Evolutionary conservation across 495 filamentous ascomycete species (phyloP).

Genomic region (Daldinia loculata): DNA sequence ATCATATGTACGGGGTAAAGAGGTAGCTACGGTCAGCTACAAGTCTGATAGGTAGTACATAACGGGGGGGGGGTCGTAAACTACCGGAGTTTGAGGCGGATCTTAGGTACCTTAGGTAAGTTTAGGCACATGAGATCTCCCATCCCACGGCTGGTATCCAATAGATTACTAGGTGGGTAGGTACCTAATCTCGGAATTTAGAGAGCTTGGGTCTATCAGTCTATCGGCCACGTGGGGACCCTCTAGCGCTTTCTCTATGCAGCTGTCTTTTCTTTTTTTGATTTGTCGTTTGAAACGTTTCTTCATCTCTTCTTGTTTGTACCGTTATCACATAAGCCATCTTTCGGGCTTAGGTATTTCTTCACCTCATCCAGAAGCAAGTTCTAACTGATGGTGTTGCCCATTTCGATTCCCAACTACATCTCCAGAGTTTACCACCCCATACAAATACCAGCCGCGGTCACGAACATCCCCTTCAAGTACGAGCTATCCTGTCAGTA

Average conservation of each 20-base stretch:
- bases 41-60: too few relatives aligned
- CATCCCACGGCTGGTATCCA: too few relatives aligned
- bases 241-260: conserved; percentile 21
- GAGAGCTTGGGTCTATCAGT: conserved; percentile 2
- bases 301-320: conserved; percentile 10
- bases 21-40: neutral
- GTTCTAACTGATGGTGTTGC: neutral
- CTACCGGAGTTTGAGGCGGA: too few relatives aligned
- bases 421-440: neutral
- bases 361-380: neutral
- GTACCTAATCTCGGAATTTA: neutral
- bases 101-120: too few relatives aligned
- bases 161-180: too few relatives aligned
- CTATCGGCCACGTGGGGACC: conserved; percentile 24
- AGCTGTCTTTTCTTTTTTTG: conserved; percentile 23
- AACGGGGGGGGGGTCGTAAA: too few relatives aligned
- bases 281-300: conserved; percentile 7
- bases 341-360: conserved; percentile 12
- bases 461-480: neutral
- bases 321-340: conserved; percentile 8
- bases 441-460: neutral
- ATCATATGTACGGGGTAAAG: conserved; percentile 5
- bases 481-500: neutral
- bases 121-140: too few relatives aligned
- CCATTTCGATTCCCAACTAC: neutral